Base-by-base conservation (phyloP, 805 yeast species). In the Martiniozyma abietophila region DNA sequence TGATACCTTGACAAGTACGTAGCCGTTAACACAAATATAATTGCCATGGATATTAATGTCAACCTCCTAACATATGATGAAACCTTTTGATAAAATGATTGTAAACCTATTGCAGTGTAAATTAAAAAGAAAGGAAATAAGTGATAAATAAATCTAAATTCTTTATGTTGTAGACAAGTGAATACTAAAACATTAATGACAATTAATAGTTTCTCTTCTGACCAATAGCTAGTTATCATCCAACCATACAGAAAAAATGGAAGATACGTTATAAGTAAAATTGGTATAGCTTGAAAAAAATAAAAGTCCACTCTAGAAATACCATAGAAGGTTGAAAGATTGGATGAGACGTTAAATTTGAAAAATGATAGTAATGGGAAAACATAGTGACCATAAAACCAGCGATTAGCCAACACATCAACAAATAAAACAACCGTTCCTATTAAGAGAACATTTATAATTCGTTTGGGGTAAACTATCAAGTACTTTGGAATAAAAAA, bases 131-230 rank as follows among this genome's bases (percentile, higher is more conserved):
- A 47, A 2, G 98, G 96, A 58, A 82, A 76, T 34, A 92, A 51
- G 2, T 94, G 95, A 46, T 79, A 85, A 12, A 94, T 65, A 53
- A 92, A 92, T 29, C 99, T 67, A 46, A 86, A 81, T 52, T 92
- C 99, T 51, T 92, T 92, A 55, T 92, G 99, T 8, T 69, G 61
- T 14, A 92, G 69, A 2, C 62, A 33, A 0, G 96, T 81, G 46
- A 81, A 84, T 1, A 65, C 61, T 0, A 57, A 31, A 2, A 81
- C 32, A 29, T 79, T 79, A 5, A 69, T 35, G 0, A 65, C 14
- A 0, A 32, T 40, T 44, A 53, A 29, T 39, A 44, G 34, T 36
- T 36, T 67, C 44, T 6, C 50, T 9, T 42, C 58, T 12, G 42
- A n/a, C 18, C 25, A 16, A 17, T n/a, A 24, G 21, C 34, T 12